A percentile compares a stretch with the other conserved stretches of the same genome.
Evolutionary conservation across 1,139 yeast species (phyloP).

Genomic region (Candida labiduridarum): DNA sequence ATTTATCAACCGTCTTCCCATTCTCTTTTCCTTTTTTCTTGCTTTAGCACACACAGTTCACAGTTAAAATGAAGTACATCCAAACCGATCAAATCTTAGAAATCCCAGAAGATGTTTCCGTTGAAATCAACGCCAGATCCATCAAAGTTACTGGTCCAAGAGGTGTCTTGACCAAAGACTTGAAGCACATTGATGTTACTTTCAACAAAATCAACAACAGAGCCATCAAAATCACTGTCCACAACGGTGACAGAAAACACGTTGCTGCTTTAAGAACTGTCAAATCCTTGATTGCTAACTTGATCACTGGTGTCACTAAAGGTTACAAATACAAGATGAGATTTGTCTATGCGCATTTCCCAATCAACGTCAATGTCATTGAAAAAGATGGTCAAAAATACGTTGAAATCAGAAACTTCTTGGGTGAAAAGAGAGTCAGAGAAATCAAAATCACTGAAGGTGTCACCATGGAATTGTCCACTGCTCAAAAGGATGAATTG

Average conservation of each 20-base stretch:
- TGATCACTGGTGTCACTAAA: constrained; percentile 98
- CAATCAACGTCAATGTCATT: constrained; percentile 92
- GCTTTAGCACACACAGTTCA: background rate
- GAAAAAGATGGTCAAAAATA: constrained; percentile 72
- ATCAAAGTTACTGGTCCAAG: constrained; percentile 97
- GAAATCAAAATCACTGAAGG: constrained; percentile 83
- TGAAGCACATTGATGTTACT: constrained; percentile 94
- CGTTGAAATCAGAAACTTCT: constrained; percentile 98
- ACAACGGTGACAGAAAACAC: constrained; percentile 99
- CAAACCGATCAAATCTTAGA: constrained; percentile 91
- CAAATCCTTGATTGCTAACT: constrained; percentile 90
- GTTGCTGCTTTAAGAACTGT: constrained; percentile 99
- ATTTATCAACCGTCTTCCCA: constrained; percentile 5
- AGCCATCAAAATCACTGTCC: constrained; percentile 86
- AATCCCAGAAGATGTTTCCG: constrained; percentile 93
- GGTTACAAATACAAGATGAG: constrained; percentile 99
- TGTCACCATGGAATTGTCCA: constrained; percentile 79
- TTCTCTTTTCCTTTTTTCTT: constrained; percentile 1
- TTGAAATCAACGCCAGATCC: constrained; percentile 88
- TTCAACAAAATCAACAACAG: constrained; percentile 74
- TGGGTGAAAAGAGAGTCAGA: constrained; percentile 98
- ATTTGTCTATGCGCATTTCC: constrained; percentile 99
- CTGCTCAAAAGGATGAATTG: constrained; percentile 92
- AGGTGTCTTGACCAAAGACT: constrained; percentile 89
- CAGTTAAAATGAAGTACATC: constrained; percentile 75